A percentile compares a stretch with the other conserved stretches of the same genome.
These are phyloP conservation scores for Eleusine indica DNA, from an alignment of 176 grass and related monocot genomes.

Conservation along the genomic window DNA sequence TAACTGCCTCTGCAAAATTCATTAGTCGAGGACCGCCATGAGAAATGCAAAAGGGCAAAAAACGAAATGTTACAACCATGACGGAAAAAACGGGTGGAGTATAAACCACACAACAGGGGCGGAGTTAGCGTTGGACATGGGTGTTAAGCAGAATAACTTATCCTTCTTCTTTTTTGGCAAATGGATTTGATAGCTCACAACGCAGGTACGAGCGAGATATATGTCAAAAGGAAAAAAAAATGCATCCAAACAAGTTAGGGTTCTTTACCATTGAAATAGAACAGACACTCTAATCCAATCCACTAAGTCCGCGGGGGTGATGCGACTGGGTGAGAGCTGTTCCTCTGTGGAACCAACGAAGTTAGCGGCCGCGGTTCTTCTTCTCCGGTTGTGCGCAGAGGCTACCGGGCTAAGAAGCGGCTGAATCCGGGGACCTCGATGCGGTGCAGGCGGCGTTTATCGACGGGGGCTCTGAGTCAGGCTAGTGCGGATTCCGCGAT, in stretches of 20 bases:
- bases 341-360: not conserved
- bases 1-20: not conserved
- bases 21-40: not conserved
- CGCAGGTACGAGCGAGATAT: not conserved
- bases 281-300: not conserved
- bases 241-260: not conserved
- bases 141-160: not conserved
- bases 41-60: not conserved
- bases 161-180: not conserved
- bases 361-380: not conserved
- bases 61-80: not conserved
- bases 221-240: not conserved
- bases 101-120: not conserved
- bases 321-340: not conserved
- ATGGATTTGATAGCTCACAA: not conserved
- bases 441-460: not conserved
- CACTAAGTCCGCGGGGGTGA: not conserved
- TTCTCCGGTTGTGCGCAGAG: not conserved
- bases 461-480: not conserved
- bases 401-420: not conserved
- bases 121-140: not conserved
- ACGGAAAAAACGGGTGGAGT: not conserved
- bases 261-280: not conserved
- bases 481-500: not conserved
- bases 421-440: not conserved